Base-by-base conservation (phyloP, 2,329 filamentous ascomycete genomes). In the Sporothrix phasma region DNA sequence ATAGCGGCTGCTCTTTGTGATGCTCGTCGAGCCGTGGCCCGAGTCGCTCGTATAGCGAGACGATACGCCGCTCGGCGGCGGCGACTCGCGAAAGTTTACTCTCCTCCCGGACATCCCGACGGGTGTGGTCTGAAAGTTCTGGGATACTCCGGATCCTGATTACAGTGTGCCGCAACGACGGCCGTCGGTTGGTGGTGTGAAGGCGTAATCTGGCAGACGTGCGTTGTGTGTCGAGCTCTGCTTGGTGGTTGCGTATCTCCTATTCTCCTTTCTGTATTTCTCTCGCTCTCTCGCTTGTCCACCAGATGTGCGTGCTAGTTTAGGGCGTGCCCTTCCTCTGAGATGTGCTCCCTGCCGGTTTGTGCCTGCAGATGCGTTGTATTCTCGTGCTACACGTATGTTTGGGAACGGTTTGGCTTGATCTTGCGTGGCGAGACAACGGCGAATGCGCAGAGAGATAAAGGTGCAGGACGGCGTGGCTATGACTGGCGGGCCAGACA, bases 21-120 rank as follows among this genome's bases (percentile, higher is more conserved):
- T 72, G 67, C 71, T 74, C 64, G 72, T 70, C 64, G 72, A 73
- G 67, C 71, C 72, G 59, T 71, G 68, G 43, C 72, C 73, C 11
- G 72, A 74, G 65, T 74, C 73, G 68, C 71, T 73, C 51, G 70
- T 69, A 41, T 71, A 70, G 54, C 71, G 68, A 56, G 72, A 71
- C 67, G 69, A 68, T 34, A 66, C 66, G 56, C 69, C 70, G 67
- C 69, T 71, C 61, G 70, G 68, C 65, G 67, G 65, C 61, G 71
- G 70, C 41, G 71, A 72, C 58, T 70, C 68, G 54, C 71, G 69
- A 67, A 73, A 75, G 68, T 70, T 72, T 68, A 75, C 73, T 66
- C 66, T 71, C 66, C 72, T 72, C 67, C 73, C 29, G 47, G 53
- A 47, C 65, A 68, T 68, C 41, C 39, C 64, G 56, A 47, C 29